Evolutionary conservation across 2,329 filamentous ascomycete species (phyloP).

Genomic region (Epichloe sylvatica): DNA sequence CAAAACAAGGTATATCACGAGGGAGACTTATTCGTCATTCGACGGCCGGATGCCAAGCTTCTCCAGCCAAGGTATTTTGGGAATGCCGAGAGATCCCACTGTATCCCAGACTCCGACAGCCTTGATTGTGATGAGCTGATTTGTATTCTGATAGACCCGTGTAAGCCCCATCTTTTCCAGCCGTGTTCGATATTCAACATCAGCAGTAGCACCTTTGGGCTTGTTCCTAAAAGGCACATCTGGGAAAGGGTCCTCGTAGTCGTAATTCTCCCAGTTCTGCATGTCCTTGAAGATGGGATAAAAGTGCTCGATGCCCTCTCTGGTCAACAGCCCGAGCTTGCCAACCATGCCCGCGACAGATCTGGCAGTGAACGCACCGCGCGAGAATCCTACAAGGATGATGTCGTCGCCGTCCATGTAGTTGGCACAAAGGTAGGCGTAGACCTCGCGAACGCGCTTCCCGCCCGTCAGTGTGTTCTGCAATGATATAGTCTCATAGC

Average conservation of each 20-base stretch:
- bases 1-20: neutral
- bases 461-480: neutral
- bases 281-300: conserved; percentile 43
- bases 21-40: conserved; percentile 32
- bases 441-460: conserved; percentile 45
- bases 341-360: conserved; percentile 40
- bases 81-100: conserved; percentile 31
- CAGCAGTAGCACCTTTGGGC: conserved; percentile 30
- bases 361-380: conserved; percentile 45
- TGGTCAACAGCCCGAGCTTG: conserved; percentile 36
- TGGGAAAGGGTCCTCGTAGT: conserved; percentile 34
- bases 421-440: conserved; percentile 48
- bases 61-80: conserved; percentile 30
- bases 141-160: conserved; percentile 26
- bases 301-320: conserved; percentile 39
- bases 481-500: too few relatives aligned
- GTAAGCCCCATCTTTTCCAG: conserved; percentile 31
- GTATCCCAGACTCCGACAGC: conserved; percentile 35
- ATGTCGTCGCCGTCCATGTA: conserved; percentile 45
- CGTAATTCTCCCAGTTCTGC: conserved; percentile 34
- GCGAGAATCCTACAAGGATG: conserved; percentile 41
- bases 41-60: conserved; percentile 31
- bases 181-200: conserved; percentile 27
- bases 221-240: conserved; percentile 33
- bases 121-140: conserved; percentile 30